Conservation (phyloP, 2,329 filamentous ascomycete species). For the Alternaria incomplexa region DNA sequence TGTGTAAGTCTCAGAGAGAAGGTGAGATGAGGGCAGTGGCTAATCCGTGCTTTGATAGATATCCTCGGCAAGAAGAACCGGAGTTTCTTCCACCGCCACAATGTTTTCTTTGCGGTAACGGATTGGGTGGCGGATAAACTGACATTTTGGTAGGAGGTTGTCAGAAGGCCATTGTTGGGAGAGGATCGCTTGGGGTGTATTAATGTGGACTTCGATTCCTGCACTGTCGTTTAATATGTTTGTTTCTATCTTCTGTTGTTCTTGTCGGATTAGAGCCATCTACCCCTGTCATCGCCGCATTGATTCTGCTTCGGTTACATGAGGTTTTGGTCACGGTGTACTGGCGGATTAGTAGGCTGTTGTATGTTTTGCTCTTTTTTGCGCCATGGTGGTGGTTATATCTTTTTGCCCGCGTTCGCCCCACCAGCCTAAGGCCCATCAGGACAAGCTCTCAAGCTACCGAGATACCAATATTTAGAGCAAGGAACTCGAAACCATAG, state of each 20-base stretch:
- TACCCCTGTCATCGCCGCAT: not conserved
- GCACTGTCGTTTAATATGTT: not conserved
- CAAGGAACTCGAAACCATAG: no score
- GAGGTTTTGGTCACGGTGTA: not conserved
- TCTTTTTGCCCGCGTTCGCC: not conserved
- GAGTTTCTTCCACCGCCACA: conserved; percentile 42
- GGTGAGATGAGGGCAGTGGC: not conserved
- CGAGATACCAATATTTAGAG: no score
- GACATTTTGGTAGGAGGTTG: conserved; percentile 12
- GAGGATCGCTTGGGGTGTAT: not conserved
- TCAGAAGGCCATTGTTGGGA: not conserved
- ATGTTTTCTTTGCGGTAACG: conserved; percentile 41
- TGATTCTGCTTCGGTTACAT: not conserved
- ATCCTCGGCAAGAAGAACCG: conserved; percentile 46
- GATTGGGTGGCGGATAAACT: conserved; percentile 38
- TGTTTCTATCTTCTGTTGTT: not conserved
- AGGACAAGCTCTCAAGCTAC: not conserved
- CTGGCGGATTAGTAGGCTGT: no score
- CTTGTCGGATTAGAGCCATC: not conserved
- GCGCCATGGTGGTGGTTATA: not conserved
- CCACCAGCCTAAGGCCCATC: not conserved
- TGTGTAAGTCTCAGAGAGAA: conserved; percentile 67
- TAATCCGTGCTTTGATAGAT: conserved; percentile 22
- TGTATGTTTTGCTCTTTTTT: not conserved
- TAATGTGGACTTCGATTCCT: not conserved